Conservation (phyloP, 2,329 filamentous ascomycete species). For the Hypoxylon sp. region DNA sequence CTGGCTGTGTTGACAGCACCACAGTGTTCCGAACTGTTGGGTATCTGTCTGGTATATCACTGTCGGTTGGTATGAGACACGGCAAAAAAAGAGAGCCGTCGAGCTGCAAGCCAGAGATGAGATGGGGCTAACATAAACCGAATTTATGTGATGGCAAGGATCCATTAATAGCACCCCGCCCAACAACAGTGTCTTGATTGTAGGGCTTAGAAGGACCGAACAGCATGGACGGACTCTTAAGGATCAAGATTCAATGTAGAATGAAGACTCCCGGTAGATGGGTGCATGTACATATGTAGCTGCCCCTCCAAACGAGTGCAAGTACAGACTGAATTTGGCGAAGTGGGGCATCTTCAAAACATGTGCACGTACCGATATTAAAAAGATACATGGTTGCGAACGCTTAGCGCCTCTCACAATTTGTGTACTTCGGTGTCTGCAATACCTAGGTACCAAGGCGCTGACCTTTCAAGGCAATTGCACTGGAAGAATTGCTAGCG, state of each 20-base stretch:
- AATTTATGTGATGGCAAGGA: neutral
- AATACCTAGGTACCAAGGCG: neutral
- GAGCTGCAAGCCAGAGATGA: neutral
- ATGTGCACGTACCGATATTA: neutral
- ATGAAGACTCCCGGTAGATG: too few species aligned
- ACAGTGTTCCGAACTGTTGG: constrained; percentile 3
- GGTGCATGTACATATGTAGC: neutral
- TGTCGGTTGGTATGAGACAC: neutral
- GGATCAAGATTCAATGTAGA: neutral
- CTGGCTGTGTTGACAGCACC: neutral
- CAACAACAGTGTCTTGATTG: neutral
- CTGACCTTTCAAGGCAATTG: neutral
- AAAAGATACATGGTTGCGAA: neutral
- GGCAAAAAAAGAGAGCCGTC: neutral
- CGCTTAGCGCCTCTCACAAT: neutral
- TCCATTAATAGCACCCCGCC: neutral
- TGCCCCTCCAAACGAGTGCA: neutral
- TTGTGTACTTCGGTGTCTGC: neutral
- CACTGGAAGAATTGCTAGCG: neutral
- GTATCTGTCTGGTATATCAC: constrained; percentile 4
- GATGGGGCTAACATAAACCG: neutral
- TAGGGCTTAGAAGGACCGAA: neutral
- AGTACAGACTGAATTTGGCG: neutral
- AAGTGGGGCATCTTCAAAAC: neutral
- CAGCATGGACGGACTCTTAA: neutral